phyloP scores from a whole-genome alignment of 768 basidiomycete species.

The Leccinum longicurvipes region DNA sequence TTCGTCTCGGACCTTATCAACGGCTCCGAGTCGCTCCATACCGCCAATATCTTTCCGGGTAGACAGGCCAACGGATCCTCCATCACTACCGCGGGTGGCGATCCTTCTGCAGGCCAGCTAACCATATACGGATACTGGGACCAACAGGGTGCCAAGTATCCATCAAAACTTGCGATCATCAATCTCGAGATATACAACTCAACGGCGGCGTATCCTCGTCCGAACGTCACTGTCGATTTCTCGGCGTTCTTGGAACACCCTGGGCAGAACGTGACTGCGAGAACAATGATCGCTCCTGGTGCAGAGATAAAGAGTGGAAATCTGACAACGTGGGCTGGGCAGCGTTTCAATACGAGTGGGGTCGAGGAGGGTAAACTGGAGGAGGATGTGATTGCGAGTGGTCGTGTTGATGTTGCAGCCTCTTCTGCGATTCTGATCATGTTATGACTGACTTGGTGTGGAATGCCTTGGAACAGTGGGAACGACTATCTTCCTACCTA shows the following conservation, averaged over 20 bases:
- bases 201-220: slow-evolving; percentile 40
- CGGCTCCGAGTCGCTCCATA: slow-evolving; percentile 39
- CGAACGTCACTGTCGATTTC: slow-evolving; percentile 44
- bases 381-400: slow-evolving; percentile 38
- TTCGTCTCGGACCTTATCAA: slow-evolving; percentile 49
- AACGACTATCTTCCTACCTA: no score
- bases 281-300: slow-evolving; percentile 45
- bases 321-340: slow-evolving; percentile 49
- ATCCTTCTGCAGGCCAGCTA: slow-evolving; percentile 45
- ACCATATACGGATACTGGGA: slow-evolving; percentile 55
- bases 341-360: slow-evolving; percentile 41
- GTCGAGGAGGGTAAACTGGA: slow-evolving; percentile 35
- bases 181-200: slow-evolving; percentile 53
- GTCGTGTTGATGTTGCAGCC: slow-evolving; percentile 34
- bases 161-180: slow-evolving; percentile 45
- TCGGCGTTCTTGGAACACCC: slow-evolving; percentile 35
- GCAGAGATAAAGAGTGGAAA: slow-evolving; percentile 44
- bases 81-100: slow-evolving; percentile 49
- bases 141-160: slow-evolving; percentile 28
- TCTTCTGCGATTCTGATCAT: slow-evolving; percentile 39
- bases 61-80: slow-evolving; percentile 50
- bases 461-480: no score
- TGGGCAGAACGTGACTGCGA: slow-evolving; percentile 33
- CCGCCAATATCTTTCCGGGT: slow-evolving; percentile 51
- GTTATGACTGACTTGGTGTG: background rate